Evolutionary conservation across 2,329 filamentous ascomycete genomes (phyloP).

Genomic region (Parafenestella ontariensis): DNA sequence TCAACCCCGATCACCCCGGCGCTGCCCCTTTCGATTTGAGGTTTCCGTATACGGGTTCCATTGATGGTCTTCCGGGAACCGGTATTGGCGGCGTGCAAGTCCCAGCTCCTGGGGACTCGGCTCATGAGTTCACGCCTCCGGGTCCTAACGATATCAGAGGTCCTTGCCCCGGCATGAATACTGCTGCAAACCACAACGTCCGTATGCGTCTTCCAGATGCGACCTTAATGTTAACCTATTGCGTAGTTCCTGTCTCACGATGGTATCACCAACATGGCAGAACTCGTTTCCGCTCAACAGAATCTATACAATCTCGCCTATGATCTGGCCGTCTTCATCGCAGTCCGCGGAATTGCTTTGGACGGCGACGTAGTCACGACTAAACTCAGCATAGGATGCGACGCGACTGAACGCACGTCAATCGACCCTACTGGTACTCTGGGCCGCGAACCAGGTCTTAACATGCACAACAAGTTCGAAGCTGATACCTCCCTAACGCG

Average conservation of each 20-base stretch:
- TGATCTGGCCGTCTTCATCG: conserved; percentile 51
- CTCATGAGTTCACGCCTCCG: conserved; percentile 27
- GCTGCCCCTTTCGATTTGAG: conserved; percentile 24
- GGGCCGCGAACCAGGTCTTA: conserved; percentile 52
- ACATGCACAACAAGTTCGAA: conserved; percentile 56
- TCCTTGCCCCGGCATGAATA: conserved; percentile 53
- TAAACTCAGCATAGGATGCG: conserved; percentile 56
- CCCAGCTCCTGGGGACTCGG: conserved; percentile 51
- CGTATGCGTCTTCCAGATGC: no score
- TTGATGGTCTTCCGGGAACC: conserved; percentile 52
- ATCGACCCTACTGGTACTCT: conserved; percentile 17
- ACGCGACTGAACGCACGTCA: conserved; percentile 53
- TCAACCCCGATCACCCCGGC: conserved; percentile 31
- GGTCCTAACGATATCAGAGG: conserved; percentile 35
- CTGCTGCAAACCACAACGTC: conserved; percentile 46
- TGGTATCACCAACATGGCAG: conserved; percentile 52
- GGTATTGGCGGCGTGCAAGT: conserved; percentile 54
- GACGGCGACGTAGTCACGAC: conserved; percentile 53
- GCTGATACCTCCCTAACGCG: conserved; percentile 51
- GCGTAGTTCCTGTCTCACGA: conserved; percentile 50
- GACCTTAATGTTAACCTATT: background rate
- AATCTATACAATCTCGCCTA: conserved; percentile 56
- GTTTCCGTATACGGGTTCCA: conserved; percentile 53
- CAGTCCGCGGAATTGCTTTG: conserved; percentile 49
- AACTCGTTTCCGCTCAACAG: conserved; percentile 56